Percentiles rank a stretch among this genome's conserved stretches.
phyloP scores from a whole-genome alignment of 1,139 yeast genomes.

The Magnusiomyces fungicola region DNA sequence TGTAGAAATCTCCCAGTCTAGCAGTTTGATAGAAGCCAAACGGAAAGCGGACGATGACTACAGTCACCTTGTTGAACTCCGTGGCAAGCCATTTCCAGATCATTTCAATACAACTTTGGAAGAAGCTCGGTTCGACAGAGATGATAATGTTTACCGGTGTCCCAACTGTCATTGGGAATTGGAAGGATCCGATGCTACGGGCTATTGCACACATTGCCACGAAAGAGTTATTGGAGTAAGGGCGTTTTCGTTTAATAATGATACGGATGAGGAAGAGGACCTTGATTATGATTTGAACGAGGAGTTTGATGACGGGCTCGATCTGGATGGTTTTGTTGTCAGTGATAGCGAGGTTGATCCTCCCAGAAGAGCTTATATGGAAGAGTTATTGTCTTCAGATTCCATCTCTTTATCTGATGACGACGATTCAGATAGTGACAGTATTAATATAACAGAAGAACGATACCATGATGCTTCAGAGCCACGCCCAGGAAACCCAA shows the following conservation, averaged over 20 bases:
- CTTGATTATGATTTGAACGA: not conserved
- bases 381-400: too few species aligned
- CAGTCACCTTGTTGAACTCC: not conserved
- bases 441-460: not conserved
- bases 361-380: not conserved
- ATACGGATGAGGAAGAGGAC: not conserved
- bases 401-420: not conserved
- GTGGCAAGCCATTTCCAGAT: not conserved
- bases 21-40: not conserved
- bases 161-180: not conserved
- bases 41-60: not conserved
- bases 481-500: too few species aligned
- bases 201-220: not conserved
- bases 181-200: not conserved
- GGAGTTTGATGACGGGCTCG: not conserved
- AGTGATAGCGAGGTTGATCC: not conserved
- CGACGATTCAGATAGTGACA: not conserved
- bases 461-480: not conserved
- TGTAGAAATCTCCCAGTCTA: not conserved
- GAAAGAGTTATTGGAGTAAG: too few species aligned
- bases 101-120: not conserved
- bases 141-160: not conserved
- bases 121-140: not conserved
- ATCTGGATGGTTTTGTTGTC: not conserved
- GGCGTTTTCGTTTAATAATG: not conserved